Base-by-base conservation (phyloP, 441 rosid species). In the Sinapis alba region DNA sequence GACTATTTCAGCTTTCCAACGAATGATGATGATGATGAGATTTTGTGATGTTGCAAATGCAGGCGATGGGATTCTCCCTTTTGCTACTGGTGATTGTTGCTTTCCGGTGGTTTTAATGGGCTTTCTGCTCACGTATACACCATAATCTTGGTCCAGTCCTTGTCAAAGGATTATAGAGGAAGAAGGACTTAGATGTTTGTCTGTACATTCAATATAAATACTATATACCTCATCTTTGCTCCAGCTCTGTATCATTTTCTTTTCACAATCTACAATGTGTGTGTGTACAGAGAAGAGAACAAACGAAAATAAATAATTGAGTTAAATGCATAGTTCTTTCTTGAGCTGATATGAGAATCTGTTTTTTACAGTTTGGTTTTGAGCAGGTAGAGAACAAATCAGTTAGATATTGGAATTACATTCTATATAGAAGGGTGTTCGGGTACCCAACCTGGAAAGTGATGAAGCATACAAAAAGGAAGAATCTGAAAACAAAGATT, bases 11-110 rank as follows among this genome's bases (percentile, higher is more conserved):
- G n/a, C 9, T 41, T 28, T 41, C 47, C 1, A 13, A 27, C 15
- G 15, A 38, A 10, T 53, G 26, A 43, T 43, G 41, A 15, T 50
- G 54, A 47, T 47, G 69, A 53, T 18, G 47, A 69, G 36, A 54
- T 38, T 7, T 69, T 63, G 15, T 62, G 15, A 75, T 38, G 63
- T 75, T 75, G 62, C 45, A n/a, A n/a, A 36, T 75, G 64, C 54
- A 47, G 79, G 79, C 79, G 12, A 69, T 75, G 69, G 79, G 79
- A 62, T 75, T 75, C 69, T 62, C 79, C 36, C 59, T 75, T 59
- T 26, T 75, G 74, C 64, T 75, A 20, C 27, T 75, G 58, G 45
- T 53, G 69, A 69, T 69, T 54, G 20, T 28, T 62, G 26, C 43
- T 38, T 69, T 69, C 79, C 27, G 65, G 50, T 75, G 79, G 74